These are phyloP conservation scores for Pythium aquatile DNA, from an alignment of 352 stramenopile species.

Conservation along the genomic window DNA sequence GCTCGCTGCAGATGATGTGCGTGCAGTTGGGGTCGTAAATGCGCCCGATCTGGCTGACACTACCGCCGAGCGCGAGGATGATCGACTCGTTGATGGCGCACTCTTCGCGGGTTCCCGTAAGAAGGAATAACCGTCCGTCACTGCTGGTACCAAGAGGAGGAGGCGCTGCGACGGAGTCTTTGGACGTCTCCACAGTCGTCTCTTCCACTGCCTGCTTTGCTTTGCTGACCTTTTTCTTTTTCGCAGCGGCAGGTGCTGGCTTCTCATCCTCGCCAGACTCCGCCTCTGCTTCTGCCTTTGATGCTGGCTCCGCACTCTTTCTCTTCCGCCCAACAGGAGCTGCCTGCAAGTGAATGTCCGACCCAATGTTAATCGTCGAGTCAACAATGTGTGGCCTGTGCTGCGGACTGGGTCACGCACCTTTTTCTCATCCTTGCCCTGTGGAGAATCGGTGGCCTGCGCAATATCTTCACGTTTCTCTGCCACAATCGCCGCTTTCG, in stretches of 20 bases:
- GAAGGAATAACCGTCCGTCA: slow-evolving; percentile 44
- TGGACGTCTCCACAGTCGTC: background rate
- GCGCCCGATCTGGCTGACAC: slow-evolving; percentile 60
- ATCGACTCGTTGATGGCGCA: slow-evolving; percentile 74
- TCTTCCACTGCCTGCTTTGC: background rate
- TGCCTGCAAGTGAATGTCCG: background rate
- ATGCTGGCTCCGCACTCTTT: slow-evolving; percentile 8
- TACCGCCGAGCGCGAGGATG: slow-evolving; percentile 59
- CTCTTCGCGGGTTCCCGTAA: slow-evolving; percentile 76
- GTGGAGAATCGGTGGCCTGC: background rate
- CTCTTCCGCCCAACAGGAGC: slow-evolving; percentile 7
- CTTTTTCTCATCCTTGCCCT: background rate
- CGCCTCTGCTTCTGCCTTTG: slow-evolving; percentile 8
- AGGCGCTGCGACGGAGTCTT: slow-evolving; percentile 8
- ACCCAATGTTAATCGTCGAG: background rate
- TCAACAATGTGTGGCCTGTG: no score
- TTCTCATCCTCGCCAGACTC: background rate
- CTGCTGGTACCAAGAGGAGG: slow-evolving; percentile 27
- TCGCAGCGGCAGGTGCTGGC: slow-evolving; percentile 20
- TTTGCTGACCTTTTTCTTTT: slow-evolving; percentile 5
- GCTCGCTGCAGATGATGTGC: slow-evolving; percentile 85
- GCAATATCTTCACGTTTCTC: background rate
- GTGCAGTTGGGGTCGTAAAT: slow-evolving; percentile 72
- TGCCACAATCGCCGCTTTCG: background rate
- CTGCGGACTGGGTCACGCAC: background rate